A percentile compares a stretch with the other conserved stretches of the same genome.
Evolutionary conservation across 163 green algal genomes (phyloP).

Genomic region (Coccomyxa subellipsoidea): DNA sequence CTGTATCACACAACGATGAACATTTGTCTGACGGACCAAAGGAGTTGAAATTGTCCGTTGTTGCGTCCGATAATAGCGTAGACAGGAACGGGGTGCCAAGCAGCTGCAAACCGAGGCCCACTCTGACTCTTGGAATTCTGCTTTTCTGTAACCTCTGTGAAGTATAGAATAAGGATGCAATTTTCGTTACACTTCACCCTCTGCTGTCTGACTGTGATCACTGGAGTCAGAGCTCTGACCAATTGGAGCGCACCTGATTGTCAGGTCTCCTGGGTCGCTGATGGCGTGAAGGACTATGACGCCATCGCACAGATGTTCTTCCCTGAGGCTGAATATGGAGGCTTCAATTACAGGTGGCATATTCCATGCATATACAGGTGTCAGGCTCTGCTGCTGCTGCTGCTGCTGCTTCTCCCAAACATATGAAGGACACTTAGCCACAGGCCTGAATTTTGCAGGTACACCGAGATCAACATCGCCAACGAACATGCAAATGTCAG

Average conservation of each 20-base stretch:
- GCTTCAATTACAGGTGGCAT: not conserved
- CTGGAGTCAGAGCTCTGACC: not conserved
- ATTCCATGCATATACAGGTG: not conserved
- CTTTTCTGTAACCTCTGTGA: too few species aligned
- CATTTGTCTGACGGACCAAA: too few species aligned
- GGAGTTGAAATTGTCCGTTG: too few species aligned
- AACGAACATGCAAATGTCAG: not conserved
- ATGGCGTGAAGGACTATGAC: not conserved
- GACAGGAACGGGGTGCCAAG: too few species aligned
- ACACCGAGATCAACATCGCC: not conserved
- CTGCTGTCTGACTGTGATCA: too few species aligned
- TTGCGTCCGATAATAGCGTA: too few species aligned
- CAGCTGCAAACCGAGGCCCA: too few species aligned
- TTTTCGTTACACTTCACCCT: too few species aligned
- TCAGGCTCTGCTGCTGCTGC: too few species aligned
- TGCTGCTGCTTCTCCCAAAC: not conserved
- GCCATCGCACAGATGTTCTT: not conserved
- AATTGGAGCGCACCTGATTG: not conserved
- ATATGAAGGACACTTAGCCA: not conserved
- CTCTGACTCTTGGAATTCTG: too few species aligned
- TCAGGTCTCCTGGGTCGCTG: not conserved
- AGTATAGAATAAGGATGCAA: too few species aligned
- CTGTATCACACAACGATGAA: too few species aligned
- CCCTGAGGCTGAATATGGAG: not conserved
- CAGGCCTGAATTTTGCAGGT: not conserved